Conservation (phyloP, 2,329 filamentous ascomycete genomes). For the Helminthosporium solani region DNA sequence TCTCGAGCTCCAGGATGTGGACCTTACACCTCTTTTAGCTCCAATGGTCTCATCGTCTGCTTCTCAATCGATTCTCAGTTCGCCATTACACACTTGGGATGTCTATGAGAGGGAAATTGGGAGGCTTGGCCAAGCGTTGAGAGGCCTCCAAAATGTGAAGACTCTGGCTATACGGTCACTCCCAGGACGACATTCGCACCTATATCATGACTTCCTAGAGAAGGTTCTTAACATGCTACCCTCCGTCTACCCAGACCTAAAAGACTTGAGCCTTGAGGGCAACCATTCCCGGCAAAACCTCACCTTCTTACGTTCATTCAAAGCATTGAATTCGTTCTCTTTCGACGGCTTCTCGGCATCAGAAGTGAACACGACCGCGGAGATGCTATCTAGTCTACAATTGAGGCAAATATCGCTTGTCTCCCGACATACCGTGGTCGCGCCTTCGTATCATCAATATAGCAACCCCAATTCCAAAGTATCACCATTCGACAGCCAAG, state of each 20-base stretch:
- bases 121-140: slow-evolving; percentile 15
- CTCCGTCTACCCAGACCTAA: slow-evolving; percentile 17
- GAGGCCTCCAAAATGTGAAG: slow-evolving; percentile 20
- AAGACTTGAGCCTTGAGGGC: slow-evolving; percentile 24
- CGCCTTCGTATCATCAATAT: slow-evolving; percentile 7
- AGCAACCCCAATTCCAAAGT: slow-evolving; percentile 15
- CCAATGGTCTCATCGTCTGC: neutral
- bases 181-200: slow-evolving; percentile 19
- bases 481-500: slow-evolving; percentile 18
- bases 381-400: slow-evolving; percentile 20
- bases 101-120: slow-evolving; percentile 28
- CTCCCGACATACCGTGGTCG: slow-evolving; percentile 18
- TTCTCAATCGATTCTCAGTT: neutral
- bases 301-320: slow-evolving; percentile 16
- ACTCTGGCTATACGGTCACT: slow-evolving; percentile 21
- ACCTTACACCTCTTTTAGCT: slow-evolving; percentile 24
- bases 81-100: slow-evolving; percentile 23
- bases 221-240: slow-evolving; percentile 17
- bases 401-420: slow-evolving; percentile 25
- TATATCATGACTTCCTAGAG: slow-evolving; percentile 28
- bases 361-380: slow-evolving; percentile 16
- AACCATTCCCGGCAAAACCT: slow-evolving; percentile 25
- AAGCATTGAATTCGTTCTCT: slow-evolving; percentile 20
- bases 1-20: slow-evolving; percentile 31
- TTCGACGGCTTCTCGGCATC: slow-evolving; percentile 31